Evolutionary conservation across 805 yeast species (phyloP), one percentile per base, ranked within the genome.

Genomic region (Candida koratica): DNA sequence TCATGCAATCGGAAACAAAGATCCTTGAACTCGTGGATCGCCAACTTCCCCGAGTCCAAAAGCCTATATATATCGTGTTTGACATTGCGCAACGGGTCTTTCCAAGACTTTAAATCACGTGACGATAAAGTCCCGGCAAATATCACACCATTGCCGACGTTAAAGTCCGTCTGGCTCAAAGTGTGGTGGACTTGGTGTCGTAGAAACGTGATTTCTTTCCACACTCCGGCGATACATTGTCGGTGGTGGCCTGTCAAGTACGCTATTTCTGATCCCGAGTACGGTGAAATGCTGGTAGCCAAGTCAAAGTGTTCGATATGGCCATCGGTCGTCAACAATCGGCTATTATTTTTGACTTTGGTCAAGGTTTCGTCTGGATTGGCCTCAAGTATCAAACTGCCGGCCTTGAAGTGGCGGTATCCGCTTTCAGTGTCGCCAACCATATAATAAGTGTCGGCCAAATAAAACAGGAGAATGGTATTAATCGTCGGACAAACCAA

Each of bases 401-500:
- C 38, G 10, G 19, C 36, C 2, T 15, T n/a, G 4, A 24, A 30
- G 23, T 39, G 37, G 1, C n/a, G 5, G 2, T 17, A 5, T 3
- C 37, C 17, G 4, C 32, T n/a, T 11, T 35, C 29, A 6, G n/a
- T 12, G 4, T 34, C 28, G 5, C 24, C 37, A n/a, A 41, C 2
- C 12, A 44, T 10, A 4, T 30, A 22, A 14, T 26, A 44, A n/a
- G 32, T 28, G 17, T 37, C 43, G 12, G 41, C 19, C 14, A 44
- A 33, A 20, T 22, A 39, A 26, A 32, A 37, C 19, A 29, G 19
- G 11, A 34, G 25, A 3, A 34, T n/a, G 13, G 34, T 44, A 29
- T 44, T 44, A 1, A 35, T 26, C 8, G 37, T 15, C 1, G 48
- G 48, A 28, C 24, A 16, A 11, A 51, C 56, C 6, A 46, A 43